Conservation (phyloP, 352 stramenopile species). For the Vaucheria bursata region DNA sequence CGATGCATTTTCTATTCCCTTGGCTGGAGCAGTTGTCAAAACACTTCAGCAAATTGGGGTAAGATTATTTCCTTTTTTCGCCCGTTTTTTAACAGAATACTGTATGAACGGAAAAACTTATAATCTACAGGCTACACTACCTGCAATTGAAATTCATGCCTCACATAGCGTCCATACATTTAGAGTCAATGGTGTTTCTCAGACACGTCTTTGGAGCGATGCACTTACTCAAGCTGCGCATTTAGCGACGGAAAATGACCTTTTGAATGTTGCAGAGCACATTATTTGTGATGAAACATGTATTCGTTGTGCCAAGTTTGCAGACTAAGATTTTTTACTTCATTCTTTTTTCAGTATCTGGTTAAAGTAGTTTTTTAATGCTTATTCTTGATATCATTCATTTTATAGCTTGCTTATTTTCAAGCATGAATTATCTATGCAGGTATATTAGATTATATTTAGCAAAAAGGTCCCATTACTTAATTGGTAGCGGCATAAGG, state of each 20-base stretch:
- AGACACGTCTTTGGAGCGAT: not conserved
- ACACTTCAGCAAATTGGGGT: not conserved
- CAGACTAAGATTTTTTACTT: no score
- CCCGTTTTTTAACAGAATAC: not conserved
- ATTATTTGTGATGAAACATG: not conserved
- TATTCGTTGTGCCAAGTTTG: not conserved
- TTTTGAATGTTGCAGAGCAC: conserved; percentile 4
- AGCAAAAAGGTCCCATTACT: no score
- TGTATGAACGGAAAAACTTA: not conserved
- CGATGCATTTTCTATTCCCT: not conserved
- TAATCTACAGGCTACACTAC: not conserved
- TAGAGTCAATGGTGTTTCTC: not conserved
- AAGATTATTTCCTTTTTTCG: no score
- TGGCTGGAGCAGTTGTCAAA: not conserved
- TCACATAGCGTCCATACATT: not conserved
- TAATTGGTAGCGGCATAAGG: no score
- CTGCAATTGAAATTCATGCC: not conserved
- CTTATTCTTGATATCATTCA: no score
- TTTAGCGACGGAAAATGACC: conserved; percentile 2
- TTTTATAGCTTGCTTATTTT: no score
- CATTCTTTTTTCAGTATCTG: no score
- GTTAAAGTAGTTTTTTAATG: no score
- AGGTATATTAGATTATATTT: no score
- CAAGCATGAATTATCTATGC: no score
- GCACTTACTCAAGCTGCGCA: not conserved